Evolutionary conservation across 2,329 filamentous ascomycete genomes (phyloP).

Genomic region (Colletotrichum chlorophyti): DNA sequence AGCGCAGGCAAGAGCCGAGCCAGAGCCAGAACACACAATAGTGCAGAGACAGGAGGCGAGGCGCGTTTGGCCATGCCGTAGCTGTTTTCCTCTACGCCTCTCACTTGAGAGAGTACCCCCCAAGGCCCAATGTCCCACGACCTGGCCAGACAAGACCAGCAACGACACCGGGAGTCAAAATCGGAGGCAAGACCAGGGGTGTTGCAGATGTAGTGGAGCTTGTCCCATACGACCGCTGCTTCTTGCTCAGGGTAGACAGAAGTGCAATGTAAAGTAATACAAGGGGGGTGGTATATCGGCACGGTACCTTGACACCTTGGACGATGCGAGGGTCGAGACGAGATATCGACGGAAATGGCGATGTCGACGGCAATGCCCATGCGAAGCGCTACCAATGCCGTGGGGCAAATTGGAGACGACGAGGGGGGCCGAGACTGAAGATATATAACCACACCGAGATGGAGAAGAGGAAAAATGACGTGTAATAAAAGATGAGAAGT

Average conservation of each 20-base stretch:
- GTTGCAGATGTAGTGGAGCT: slow-evolving; percentile 23
- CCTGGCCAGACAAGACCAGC: too few species aligned
- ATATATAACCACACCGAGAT: slow-evolving; percentile 7
- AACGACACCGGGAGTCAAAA: neutral
- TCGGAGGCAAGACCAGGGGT: slow-evolving; percentile 11
- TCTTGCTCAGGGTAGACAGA: slow-evolving; percentile 25
- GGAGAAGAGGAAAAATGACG: too few species aligned
- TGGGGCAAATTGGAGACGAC: slow-evolving; percentile 19
- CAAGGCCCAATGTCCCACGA: too few species aligned
- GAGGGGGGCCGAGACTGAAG: too few species aligned
- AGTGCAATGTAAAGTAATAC: slow-evolving; percentile 27
- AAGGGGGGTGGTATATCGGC: slow-evolving; percentile 21
- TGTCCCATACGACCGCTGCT: slow-evolving; percentile 5
- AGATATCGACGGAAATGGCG: slow-evolving; percentile 11
- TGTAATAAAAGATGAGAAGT: too few species aligned
- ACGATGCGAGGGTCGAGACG: slow-evolving; percentile 6
- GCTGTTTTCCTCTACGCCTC: neutral
- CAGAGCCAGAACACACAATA: too few species aligned
- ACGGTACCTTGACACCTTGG: slow-evolving; percentile 21
- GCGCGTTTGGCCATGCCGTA: neutral
- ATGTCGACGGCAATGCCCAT: slow-evolving; percentile 23
- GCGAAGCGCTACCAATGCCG: slow-evolving; percentile 19
- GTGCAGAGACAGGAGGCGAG: neutral
- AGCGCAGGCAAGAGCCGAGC: neutral
- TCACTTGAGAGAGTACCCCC: neutral